These are phyloP conservation scores for Vachellia collinsii DNA, from an alignment of 306 rosid genomes.

Conservation along the genomic window DNA sequence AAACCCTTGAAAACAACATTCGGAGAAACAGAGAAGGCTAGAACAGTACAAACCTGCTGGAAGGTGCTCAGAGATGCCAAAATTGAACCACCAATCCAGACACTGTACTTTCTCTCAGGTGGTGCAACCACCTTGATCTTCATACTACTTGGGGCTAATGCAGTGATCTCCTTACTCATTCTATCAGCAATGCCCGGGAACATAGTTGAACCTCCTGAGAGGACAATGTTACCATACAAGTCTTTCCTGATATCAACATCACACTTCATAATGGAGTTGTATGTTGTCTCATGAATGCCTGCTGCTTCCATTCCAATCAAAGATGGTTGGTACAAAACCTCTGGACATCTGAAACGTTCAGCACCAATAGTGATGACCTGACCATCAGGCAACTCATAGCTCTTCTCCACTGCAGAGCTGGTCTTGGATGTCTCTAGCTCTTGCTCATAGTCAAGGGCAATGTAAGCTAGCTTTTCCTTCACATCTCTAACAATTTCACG, in stretches of 20 bases:
- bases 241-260: slow-evolving; percentile 63
- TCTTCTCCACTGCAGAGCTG: slow-evolving; percentile 59
- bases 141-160: slow-evolving; percentile 61
- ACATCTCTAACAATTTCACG: slow-evolving; percentile 66
- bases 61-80: slow-evolving; percentile 58
- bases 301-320: slow-evolving; percentile 59
- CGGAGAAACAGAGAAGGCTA: neutral
- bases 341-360: slow-evolving; percentile 66
- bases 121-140: slow-evolving; percentile 65
- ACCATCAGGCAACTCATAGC: slow-evolving; percentile 63
- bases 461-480: slow-evolving; percentile 58
- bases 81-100: slow-evolving; percentile 67
- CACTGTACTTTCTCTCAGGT: slow-evolving; percentile 63
- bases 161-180: slow-evolving; percentile 64
- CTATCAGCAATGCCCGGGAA: slow-evolving; percentile 62
- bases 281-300: slow-evolving; percentile 65
- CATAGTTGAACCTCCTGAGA: slow-evolving; percentile 61
- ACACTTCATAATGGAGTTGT: slow-evolving; percentile 63
- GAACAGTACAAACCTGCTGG: slow-evolving; percentile 48
- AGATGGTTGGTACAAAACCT: slow-evolving; percentile 65
- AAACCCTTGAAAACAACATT: slow-evolving; percentile 14
- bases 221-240: slow-evolving; percentile 60
- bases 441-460: slow-evolving; percentile 64
- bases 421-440: slow-evolving; percentile 62
- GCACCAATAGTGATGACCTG: slow-evolving; percentile 61